Conservation (phyloP, 2,329 filamentous ascomycete genomes). For the Cercospora zeina region DNA sequence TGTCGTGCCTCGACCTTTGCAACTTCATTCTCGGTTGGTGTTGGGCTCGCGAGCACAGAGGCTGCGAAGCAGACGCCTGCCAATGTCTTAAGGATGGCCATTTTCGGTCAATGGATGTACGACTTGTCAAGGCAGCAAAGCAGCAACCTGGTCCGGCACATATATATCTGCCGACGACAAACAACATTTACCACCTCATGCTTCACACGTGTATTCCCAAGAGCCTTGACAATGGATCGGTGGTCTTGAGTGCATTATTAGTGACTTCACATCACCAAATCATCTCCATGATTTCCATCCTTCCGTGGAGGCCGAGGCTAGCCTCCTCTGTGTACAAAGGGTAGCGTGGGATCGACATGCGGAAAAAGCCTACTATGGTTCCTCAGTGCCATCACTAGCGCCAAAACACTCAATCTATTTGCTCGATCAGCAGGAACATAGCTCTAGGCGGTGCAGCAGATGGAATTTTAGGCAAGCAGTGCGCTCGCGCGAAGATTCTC, state of each 20-base stretch:
- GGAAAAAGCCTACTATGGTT: neutral
- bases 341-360: conserved; percentile 6
- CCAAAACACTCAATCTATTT: neutral
- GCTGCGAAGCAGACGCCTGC: conserved; percentile 20
- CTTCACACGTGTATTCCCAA: neutral
- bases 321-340: neutral
- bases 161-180: neutral
- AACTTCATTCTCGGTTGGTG: conserved; percentile 21
- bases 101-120: neutral
- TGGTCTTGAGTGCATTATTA: conserved; percentile 14
- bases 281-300: neutral
- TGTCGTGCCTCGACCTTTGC: conserved; percentile 20
- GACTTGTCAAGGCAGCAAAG: neutral
- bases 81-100: conserved; percentile 15
- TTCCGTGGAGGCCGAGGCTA: conserved; percentile 10
- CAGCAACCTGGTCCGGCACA: neutral
- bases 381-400: neutral
- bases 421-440: neutral
- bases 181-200: neutral
- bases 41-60: conserved; percentile 24
- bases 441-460: neutral
- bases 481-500: neutral
- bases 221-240: neutral
- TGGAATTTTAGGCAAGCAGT: neutral
- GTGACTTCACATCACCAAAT: neutral